phyloP scores from a whole-genome alignment of 768 basidiomycete species.

The Tulasnella calospora region DNA sequence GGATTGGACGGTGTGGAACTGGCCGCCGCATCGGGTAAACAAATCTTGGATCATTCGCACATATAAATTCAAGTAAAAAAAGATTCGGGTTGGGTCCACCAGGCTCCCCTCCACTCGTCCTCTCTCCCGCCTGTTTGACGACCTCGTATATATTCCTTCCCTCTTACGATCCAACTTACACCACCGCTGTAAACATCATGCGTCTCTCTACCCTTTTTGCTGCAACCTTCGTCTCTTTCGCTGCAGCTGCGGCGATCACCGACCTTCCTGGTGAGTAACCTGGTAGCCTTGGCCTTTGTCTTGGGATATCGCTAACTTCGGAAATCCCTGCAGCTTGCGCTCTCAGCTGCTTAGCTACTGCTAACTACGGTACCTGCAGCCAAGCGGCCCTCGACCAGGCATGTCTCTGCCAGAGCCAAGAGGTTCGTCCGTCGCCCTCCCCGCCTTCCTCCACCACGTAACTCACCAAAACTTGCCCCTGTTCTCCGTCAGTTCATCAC shows the following conservation, averaged over 20 bases:
- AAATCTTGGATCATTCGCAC: too few relatives aligned
- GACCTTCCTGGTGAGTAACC: slow-evolving; percentile 33
- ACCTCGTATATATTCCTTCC: neutral
- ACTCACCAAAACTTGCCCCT: neutral
- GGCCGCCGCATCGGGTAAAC: neutral
- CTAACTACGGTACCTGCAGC: slow-evolving; percentile 43
- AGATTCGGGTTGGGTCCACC: neutral
- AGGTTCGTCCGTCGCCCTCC: neutral
- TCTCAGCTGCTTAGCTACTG: slow-evolving; percentile 14
- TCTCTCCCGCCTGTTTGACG: neutral
- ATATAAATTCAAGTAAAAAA: neutral
- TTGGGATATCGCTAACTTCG: neutral
- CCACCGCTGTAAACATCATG: slow-evolving; percentile 42
- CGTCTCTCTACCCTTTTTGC: slow-evolving; percentile 46
- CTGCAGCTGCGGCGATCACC: slow-evolving; percentile 36
- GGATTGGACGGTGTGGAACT: neutral
- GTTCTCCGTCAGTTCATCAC: slow-evolving; percentile 14
- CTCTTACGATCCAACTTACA: neutral
- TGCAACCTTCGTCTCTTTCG: slow-evolving; percentile 38
- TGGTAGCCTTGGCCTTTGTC: neutral
- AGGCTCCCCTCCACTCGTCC: neutral
- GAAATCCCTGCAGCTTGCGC: slow-evolving; percentile 5
- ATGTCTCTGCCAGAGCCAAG: slow-evolving; percentile 52
- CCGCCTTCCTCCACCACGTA: neutral
- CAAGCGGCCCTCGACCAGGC: slow-evolving; percentile 41